These are phyloP conservation scores for Penicillium daleae DNA, from an alignment of 495 filamentous ascomycete species.

Conservation along the genomic window DNA sequence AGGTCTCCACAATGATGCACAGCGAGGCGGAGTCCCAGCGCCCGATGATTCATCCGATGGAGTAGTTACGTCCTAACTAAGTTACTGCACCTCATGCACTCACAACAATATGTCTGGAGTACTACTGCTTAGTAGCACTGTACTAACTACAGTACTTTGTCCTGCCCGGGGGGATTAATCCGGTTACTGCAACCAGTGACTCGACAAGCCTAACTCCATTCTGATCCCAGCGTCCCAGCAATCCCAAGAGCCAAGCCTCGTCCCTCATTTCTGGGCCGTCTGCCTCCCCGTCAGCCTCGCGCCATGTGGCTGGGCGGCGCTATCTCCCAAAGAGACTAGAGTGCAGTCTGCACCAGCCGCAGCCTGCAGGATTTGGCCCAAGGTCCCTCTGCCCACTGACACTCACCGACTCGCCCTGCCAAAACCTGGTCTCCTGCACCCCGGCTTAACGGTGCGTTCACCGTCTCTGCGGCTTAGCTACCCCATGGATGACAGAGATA, in stretches of 20 bases:
- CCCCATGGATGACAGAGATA: no score
- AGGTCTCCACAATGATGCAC: slow-evolving; percentile 10
- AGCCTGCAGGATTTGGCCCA: no score
- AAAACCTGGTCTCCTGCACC: background rate
- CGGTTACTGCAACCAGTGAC: no score
- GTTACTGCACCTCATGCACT: no score
- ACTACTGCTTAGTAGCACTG: no score
- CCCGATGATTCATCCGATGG: slow-evolving; percentile 15
- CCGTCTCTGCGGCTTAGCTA: slow-evolving; percentile 19
- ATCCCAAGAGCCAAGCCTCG: background rate
- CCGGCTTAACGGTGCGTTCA: slow-evolving; percentile 15
- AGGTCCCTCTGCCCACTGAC: no score
- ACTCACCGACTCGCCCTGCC: slow-evolving; percentile 18
- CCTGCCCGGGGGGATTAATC: no score
- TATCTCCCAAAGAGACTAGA: no score
- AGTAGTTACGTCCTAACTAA: no score
- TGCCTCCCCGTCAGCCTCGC: slow-evolving; percentile 19
- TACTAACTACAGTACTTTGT: no score
- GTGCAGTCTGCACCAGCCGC: background rate
- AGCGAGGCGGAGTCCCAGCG: slow-evolving; percentile 14
- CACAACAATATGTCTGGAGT: no score
- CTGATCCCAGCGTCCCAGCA: background rate
- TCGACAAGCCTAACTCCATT: no score
- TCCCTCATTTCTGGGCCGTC: background rate
- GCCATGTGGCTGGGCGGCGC: slow-evolving; percentile 10